Evolutionary conservation across 2,329 filamentous ascomycete genomes (phyloP), one percentile per base, ranked within the genome.

Genomic region (Fusarium verrucosum): DNA sequence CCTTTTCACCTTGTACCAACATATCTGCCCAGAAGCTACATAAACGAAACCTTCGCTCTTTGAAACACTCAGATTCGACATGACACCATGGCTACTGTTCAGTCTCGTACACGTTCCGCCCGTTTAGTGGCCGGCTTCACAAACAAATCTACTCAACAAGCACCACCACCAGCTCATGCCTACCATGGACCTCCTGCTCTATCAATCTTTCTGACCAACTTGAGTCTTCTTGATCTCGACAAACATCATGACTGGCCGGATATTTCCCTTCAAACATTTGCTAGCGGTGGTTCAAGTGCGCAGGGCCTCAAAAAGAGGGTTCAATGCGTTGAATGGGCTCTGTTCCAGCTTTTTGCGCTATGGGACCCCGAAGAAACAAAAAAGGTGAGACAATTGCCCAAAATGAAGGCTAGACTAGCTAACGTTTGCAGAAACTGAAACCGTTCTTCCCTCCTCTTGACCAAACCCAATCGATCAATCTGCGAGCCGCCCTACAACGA

Each of bases 371-470:
- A 89, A 11, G 90, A 92, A 70, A 86, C 93, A 17, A 85, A 86
- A 63, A 89, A 89, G 79, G 92, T 92, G 82, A 36, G 80, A 70
- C 4, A 33, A 3, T 4, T 13, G 4, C 5, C 2, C 19, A 8
- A 10, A 5, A 1, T 7, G 5, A 7, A 19, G 16, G 45, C 13
- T 17, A 28, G 43, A 61, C 50, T 40, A 26, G 60, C 50, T 40
- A 26, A 50, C 42, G n/a, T 41, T 19, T 50, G 7, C 72, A 94
- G 90, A 97, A 95, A 83, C 83, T 98, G 10, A 89, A 89, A 56
- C 92, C 92, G 0, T 95, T 94, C 81, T 98, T 96, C 73, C 95
- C 95, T 16, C 92, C 95, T 0, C 84, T 92, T 66, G 94, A 97
- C 70, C 92, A 94, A 33, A 83, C 96, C 42, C 94, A 97, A 77